phyloP scores from a whole-genome alignment of 495 filamentous ascomycete genomes.

The Cercophora sp. region DNA sequence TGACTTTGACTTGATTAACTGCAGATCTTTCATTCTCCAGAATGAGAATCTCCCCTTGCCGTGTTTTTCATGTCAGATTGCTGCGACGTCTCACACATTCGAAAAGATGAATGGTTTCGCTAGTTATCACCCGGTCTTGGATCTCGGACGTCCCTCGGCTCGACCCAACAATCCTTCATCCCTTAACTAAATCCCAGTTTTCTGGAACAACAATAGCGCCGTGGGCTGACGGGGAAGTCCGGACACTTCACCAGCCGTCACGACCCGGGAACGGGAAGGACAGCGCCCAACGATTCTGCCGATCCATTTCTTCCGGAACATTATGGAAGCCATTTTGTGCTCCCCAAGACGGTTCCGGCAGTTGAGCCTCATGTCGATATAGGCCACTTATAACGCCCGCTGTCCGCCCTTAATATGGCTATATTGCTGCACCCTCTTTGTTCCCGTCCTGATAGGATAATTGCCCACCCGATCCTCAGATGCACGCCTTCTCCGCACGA shows the following conservation, averaged over 20 bases:
- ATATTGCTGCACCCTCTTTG: neutral
- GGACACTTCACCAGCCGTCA: neutral
- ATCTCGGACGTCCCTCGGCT: neutral
- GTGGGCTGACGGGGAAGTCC: too few relatives aligned
- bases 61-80: too few relatives aligned
- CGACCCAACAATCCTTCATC: neutral
- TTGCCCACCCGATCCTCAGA: too few relatives aligned
- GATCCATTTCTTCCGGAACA: neutral
- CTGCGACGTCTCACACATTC: too few relatives aligned
- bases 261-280: neutral
- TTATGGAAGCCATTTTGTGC: neutral
- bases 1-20: too few relatives aligned
- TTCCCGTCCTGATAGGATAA: neutral
- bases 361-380: neutral
- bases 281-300: neutral
- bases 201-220: neutral
- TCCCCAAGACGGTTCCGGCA: neutral
- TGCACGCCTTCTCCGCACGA: too few relatives aligned
- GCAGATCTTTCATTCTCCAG: too few relatives aligned
- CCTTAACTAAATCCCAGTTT: neutral
- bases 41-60: too few relatives aligned
- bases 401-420: neutral
- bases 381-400: neutral
- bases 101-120: neutral
- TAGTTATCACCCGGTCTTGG: neutral